Conservation (phyloP, 257 asterid species). For the Plantago elongata region DNA sequence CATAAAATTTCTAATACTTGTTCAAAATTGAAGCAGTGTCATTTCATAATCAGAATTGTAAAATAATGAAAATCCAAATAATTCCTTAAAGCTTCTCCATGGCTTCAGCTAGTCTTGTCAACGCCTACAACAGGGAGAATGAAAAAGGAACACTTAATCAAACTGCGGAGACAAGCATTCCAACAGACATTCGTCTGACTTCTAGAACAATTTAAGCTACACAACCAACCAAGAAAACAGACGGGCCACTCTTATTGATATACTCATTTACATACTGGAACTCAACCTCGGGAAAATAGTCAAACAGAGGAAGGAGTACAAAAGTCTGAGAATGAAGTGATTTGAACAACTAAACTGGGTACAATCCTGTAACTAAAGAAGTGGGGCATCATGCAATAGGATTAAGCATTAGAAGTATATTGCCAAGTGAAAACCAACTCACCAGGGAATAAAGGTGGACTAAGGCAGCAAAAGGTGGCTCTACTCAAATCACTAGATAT, state of each 20-base stretch:
- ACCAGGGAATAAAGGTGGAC: slow-evolving; percentile 55
- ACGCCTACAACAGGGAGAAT: slow-evolving; percentile 70
- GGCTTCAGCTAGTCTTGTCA: slow-evolving; percentile 83
- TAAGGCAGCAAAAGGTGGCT: slow-evolving; percentile 58
- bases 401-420: slow-evolving; percentile 3
- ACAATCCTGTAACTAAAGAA: slow-evolving; percentile 15
- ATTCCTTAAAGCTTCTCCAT: slow-evolving; percentile 50
- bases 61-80: slow-evolving; percentile 29
- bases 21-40: slow-evolving; percentile 27
- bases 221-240: slow-evolving; percentile 9
- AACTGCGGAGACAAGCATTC: slow-evolving; percentile 25
- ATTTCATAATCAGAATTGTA: slow-evolving; percentile 26
- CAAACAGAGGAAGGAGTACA: slow-evolving; percentile 4
- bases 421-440: slow-evolving; percentile 39
- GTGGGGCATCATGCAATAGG: slow-evolving; percentile 18
- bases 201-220: slow-evolving; percentile 20
- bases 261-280: slow-evolving; percentile 14
- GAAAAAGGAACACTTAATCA: slow-evolving; percentile 42
- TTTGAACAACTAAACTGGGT: slow-evolving; percentile 16
- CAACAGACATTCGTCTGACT: slow-evolving; percentile 18
- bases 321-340: slow-evolving; percentile 7
- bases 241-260: neutral
- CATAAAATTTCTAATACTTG: slow-evolving; percentile 19
- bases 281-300: slow-evolving; percentile 14
- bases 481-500: slow-evolving; percentile 81